Conservation (phyloP, 805 yeast genomes). For the Candida incommunis region DNA sequence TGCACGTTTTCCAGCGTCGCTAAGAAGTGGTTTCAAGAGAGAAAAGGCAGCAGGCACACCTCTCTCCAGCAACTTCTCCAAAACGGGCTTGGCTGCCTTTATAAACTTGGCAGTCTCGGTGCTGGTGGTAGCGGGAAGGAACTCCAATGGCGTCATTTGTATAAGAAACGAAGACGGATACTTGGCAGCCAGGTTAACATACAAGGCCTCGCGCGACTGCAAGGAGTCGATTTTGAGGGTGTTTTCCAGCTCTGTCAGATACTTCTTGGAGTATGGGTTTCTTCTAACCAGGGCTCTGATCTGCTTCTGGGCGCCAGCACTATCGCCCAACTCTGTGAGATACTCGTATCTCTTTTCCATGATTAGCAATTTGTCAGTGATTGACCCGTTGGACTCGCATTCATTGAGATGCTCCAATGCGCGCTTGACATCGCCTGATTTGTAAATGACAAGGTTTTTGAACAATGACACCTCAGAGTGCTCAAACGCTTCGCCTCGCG, state of each 20-base stretch:
- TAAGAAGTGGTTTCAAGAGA: constrained; percentile 69
- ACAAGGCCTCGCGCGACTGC: constrained; percentile 36
- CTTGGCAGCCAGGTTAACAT: constrained; percentile 47
- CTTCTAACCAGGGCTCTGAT: constrained; percentile 63
- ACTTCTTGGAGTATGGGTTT: constrained; percentile 66
- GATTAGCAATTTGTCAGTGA: constrained; percentile 37
- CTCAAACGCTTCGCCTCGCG: constrained; percentile 23
- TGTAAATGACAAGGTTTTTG: constrained; percentile 51
- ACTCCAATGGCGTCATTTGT: constrained; percentile 53
- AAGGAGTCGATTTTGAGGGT: constrained; percentile 40
- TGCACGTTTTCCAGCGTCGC: constrained; percentile 24
- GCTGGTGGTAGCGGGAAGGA: constrained; percentile 28
- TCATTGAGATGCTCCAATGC: constrained; percentile 49
- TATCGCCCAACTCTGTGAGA: constrained; percentile 39
- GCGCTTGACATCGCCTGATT: constrained; percentile 43
- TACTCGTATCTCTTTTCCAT: constrained; percentile 56
- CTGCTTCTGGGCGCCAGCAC: constrained; percentile 49
- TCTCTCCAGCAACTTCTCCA: constrained; percentile 46
- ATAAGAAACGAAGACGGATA: constrained; percentile 83
- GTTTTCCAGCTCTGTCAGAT: constrained; percentile 53
- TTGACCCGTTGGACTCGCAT: constrained; percentile 13
- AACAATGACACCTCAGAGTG: constrained; percentile 61
- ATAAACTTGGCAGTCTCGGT: constrained; percentile 24
- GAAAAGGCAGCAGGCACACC: constrained; percentile 89
- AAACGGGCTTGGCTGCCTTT: constrained; percentile 35